phyloP scores from a whole-genome alignment of 176 grass and related monocot species.

The Aegilops tauschii region DNA sequence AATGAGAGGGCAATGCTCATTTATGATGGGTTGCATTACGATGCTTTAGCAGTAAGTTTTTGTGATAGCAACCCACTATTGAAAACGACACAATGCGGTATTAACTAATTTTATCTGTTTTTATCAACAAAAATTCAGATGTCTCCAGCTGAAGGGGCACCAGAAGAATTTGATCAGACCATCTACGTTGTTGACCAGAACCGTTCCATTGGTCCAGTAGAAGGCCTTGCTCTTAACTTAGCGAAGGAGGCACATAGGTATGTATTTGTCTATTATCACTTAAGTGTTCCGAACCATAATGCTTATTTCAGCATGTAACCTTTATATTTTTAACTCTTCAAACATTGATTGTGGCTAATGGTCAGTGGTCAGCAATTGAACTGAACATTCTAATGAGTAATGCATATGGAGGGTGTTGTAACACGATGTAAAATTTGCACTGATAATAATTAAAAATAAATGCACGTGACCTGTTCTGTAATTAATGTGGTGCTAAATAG shows the following conservation, averaged over 20 bases:
- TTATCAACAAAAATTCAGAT: slow-evolving; percentile 44
- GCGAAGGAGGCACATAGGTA: slow-evolving; percentile 82
- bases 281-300: neutral
- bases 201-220: slow-evolving; percentile 66
- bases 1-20: slow-evolving; percentile 88
- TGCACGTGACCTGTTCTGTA: neutral
- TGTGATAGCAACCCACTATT: neutral
- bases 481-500: neutral
- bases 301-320: neutral
- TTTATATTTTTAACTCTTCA: neutral
- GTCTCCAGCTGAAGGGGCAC: slow-evolving; percentile 81
- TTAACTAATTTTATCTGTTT: slow-evolving; percentile 11
- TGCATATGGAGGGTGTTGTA: neutral
- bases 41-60: slow-evolving; percentile 91
- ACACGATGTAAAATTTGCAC: neutral
- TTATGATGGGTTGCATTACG: slow-evolving; percentile 94
- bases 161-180: slow-evolving; percentile 97
- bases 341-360: neutral
- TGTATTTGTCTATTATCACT: slow-evolving; percentile 22
- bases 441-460: neutral
- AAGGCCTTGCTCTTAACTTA: slow-evolving; percentile 78
- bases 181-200: slow-evolving; percentile 65
- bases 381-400: neutral
- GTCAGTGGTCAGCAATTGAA: neutral
- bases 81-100: neutral